Percentiles rank a stretch among this genome's conserved stretches.
Evolutionary conservation across 2,329 filamentous ascomycete genomes (phyloP).

Genomic region (Aspergillus hiratsukae): DNA sequence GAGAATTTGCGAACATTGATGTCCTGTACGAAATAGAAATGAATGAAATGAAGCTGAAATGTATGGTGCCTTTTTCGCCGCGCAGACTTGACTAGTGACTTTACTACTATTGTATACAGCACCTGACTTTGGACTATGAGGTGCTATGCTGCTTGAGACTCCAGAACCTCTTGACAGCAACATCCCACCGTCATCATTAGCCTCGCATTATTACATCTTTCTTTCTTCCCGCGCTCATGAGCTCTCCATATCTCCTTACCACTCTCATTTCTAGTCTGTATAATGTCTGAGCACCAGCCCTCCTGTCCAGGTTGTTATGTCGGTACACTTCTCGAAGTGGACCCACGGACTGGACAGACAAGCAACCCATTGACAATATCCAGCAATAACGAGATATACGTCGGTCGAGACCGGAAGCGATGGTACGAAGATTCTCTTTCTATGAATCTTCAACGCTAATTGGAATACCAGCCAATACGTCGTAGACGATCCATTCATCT

Average conservation of each 20-base stretch:
- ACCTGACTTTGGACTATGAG: neutral
- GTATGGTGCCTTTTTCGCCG: neutral
- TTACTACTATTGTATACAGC: neutral
- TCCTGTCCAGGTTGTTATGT: constrained; percentile 8
- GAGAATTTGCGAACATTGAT: neutral
- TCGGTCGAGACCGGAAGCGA: constrained; percentile 31
- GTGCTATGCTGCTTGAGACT: neutral
- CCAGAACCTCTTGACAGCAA: neutral
- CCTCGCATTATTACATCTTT: neutral
- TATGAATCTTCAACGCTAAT: constrained; percentile 6
- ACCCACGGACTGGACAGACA: constrained; percentile 12
- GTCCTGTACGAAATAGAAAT: neutral
- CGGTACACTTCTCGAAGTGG: constrained; percentile 21
- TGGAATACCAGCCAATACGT: constrained; percentile 27
- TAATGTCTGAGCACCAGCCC: neutral
- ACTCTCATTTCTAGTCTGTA: neutral
- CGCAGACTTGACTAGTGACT: neutral
- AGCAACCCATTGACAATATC: constrained; percentile 20
- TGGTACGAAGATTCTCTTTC: constrained; percentile 23
- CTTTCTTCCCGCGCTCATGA: neutral
- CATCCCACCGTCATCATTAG: neutral
- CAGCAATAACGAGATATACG: constrained; percentile 29
- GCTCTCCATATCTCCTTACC: neutral
- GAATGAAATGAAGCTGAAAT: neutral
- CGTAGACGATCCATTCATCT: constrained; percentile 33